phyloP scores from a whole-genome alignment of 495 filamentous ascomycete genomes.

The Penicillium goetzii region DNA sequence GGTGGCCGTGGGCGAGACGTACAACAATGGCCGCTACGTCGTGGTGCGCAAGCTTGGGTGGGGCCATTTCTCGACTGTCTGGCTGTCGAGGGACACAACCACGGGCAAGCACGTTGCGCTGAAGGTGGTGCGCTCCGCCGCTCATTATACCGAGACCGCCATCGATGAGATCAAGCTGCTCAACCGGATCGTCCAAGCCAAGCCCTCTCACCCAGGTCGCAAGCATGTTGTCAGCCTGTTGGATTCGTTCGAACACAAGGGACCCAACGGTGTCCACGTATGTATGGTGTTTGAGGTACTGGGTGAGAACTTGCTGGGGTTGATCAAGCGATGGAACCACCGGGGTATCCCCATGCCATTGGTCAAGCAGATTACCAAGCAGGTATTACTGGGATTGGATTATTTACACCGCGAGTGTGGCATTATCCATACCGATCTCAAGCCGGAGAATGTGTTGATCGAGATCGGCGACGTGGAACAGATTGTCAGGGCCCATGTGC shows the following conservation, averaged over 20 bases:
- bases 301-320: constrained; percentile 90
- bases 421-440: constrained; percentile 98
- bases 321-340: constrained; percentile 99
- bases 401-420: constrained; percentile 98
- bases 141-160: constrained; percentile 98
- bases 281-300: constrained; percentile 99
- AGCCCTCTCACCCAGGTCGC: constrained; percentile 88
- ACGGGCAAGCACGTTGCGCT: constrained; percentile 94
- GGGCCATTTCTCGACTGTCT: constrained; percentile 99
- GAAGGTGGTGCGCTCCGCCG: constrained; percentile 95
- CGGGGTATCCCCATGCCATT: constrained; percentile 93
- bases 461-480: constrained; percentile 98
- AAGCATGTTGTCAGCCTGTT: constrained; percentile 93
- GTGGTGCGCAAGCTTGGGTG: constrained; percentile 96
- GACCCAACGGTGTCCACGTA: constrained; percentile 92
- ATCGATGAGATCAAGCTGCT: constrained; percentile 99
- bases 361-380: constrained; percentile 98
- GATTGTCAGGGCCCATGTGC: constrained; percentile 94
- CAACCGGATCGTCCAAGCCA: constrained; percentile 94
- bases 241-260: constrained; percentile 97
- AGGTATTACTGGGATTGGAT: constrained; percentile 92
- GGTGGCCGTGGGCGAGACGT: constrained; percentile 88
- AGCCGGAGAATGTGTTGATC: constrained; percentile 97
- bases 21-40: constrained; percentile 97
- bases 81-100: constrained; percentile 90